Evolutionary conservation across 176 grass and related monocot genomes (phyloP).

Genomic region (Saccharum officinarum): DNA sequence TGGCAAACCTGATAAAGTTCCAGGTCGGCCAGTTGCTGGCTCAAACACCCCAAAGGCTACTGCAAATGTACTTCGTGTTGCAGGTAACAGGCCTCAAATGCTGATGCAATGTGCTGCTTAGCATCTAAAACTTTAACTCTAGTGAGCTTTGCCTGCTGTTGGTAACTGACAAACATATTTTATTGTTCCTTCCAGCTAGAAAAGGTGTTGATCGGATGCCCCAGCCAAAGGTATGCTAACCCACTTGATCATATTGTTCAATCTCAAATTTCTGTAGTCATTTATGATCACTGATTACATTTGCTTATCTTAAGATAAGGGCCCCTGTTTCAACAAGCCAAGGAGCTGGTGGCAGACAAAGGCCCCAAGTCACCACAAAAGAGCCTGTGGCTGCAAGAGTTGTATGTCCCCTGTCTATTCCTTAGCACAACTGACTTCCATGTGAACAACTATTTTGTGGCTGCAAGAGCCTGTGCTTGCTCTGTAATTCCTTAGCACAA

Average conservation of each 20-base stretch:
- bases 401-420: constrained; percentile 34
- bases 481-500: too few relatives aligned
- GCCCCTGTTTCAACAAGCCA: constrained; percentile 29
- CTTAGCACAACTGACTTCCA: too few relatives aligned
- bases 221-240: constrained; percentile 59
- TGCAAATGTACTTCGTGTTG: constrained; percentile 28
- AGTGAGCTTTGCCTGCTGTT: neutral
- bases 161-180: constrained; percentile 9
- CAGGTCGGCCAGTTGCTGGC: neutral
- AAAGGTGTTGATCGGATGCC: constrained; percentile 45
- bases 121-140: neutral
- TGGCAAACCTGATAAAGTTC: constrained; percentile 53
- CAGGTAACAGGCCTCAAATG: constrained; percentile 31
- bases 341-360: constrained; percentile 40
- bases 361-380: constrained; percentile 36
- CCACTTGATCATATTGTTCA: neutral
- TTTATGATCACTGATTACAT: neutral
- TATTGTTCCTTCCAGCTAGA: constrained; percentile 48
- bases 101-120: neutral
- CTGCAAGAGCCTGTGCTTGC: too few relatives aligned
- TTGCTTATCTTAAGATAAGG: constrained; percentile 42
- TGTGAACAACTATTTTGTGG: too few relatives aligned
- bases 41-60: constrained; percentile 15
- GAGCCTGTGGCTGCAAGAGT: constrained; percentile 40
- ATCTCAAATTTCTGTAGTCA: neutral